Base-by-base conservation (phyloP, 371 early-diverging fungal genomes). In the Apophysomyces trapeziformis region DNA sequence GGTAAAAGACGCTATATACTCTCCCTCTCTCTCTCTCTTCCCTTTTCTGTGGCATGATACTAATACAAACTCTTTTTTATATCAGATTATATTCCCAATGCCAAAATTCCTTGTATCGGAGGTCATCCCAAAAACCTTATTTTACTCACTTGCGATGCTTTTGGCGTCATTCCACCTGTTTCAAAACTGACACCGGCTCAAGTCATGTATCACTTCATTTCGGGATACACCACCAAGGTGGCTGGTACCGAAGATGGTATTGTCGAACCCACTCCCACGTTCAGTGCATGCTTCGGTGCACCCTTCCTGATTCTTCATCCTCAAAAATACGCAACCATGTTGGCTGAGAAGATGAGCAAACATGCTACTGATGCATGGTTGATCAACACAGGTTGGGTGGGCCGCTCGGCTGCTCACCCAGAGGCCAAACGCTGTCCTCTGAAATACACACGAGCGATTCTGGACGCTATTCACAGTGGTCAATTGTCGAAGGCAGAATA, bases 271-370 rank as follows among this genome's bases (percentile, higher is more conserved):
- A 95, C 96, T 43, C 67, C 76, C 37, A 96, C 96, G 36, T 97
- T 97, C 88, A 94, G 94, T 36, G 90, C 93, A n/a, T 95, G 95
- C 78, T 96, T 96, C 67, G 96, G 96, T 62, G 91, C 95, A 63
- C 97, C 97, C 32, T 97, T 97, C 92, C 80, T 97, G 44, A 95
- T 96, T 64, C 93, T 93, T 84, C 97, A 97, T 83, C 97, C 97
- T 37, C 90, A 90, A 69, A 93, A 92, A 79, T 97, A 97, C 79
- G 97, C 97, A 26, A 86, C 89, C 72, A 97, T 97, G 96, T 85
- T 97, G 44, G 96, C 97, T 9, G 88, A 93, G 46, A 95, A 95
- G 87, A 95, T 97, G 89, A 73, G 86, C 65, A 61, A 92, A 64
- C 94, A 97, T 85, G 79, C 85, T 71, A 92, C 92, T 63, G 80